phyloP scores from a whole-genome alignment of 2,329 filamentous ascomycete species.

The Zasmidium cellare region DNA sequence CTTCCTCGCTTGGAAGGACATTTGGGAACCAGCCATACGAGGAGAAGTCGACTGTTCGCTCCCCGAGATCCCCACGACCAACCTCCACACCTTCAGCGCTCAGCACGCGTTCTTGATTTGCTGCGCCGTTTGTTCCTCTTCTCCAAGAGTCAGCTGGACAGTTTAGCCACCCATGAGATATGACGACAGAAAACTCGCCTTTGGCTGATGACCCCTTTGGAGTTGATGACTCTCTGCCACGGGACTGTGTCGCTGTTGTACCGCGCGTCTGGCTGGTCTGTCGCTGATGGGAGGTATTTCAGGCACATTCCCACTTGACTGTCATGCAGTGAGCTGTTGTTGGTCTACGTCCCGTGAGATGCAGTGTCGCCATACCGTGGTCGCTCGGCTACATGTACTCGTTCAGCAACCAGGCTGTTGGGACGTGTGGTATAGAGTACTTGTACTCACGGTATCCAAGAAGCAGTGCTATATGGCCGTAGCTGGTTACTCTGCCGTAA shows the following conservation, averaged over 20 bases:
- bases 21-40: slow-evolving; percentile 52
- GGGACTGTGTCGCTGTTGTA: slow-evolving; percentile 81
- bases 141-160: slow-evolving; percentile 12
- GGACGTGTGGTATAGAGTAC: slow-evolving; percentile 25
- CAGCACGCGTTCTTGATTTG: slow-evolving; percentile 48
- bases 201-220: slow-evolving; percentile 81
- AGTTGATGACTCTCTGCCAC: slow-evolving; percentile 91
- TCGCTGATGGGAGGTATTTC: slow-evolving; percentile 71
- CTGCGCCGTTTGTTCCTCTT: slow-evolving; percentile 44
- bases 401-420: slow-evolving; percentile 16
- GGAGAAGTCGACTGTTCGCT: slow-evolving; percentile 47
- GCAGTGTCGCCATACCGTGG: slow-evolving; percentile 16
- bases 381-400: slow-evolving; percentile 8
- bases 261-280: slow-evolving; percentile 41
- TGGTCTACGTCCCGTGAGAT: background rate
- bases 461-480: slow-evolving; percentile 75
- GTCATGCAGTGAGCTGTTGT: too few species aligned
- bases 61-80: slow-evolving; percentile 46
- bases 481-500: slow-evolving; percentile 77
- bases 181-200: slow-evolving; percentile 55
- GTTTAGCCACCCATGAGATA: background rate
- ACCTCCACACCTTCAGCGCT: slow-evolving; percentile 51
- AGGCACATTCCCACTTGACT: slow-evolving; percentile 87
- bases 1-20: slow-evolving; percentile 33
- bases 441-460: slow-evolving; percentile 65